phyloP scores from a whole-genome alignment of 2,329 filamentous ascomycete species.

The Leptoxyphium fumago region DNA sequence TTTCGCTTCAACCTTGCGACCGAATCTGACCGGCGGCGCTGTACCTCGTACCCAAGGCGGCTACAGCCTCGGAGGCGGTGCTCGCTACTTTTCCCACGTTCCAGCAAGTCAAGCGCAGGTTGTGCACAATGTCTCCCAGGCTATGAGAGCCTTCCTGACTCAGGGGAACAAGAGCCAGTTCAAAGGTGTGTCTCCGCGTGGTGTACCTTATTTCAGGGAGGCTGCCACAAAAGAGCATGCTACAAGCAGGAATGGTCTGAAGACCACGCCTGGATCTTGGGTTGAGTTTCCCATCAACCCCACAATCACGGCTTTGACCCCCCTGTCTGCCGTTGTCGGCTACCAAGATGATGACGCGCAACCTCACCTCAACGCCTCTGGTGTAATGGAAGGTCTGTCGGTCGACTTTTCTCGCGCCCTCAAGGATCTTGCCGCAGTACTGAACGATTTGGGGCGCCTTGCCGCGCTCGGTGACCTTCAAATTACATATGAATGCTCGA shows the following conservation, averaged over 20 bases:
- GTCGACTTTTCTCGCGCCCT: conserved; percentile 77
- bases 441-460: conserved; percentile 69
- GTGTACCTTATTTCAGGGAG: conserved; percentile 64
- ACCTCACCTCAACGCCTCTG: conserved; percentile 62
- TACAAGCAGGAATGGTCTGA: conserved; percentile 47
- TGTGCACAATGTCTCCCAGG: conserved; percentile 86
- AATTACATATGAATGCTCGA: conserved; percentile 54
- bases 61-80: conserved; percentile 59
- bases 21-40: conserved; percentile 80
- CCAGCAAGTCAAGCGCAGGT: conserved; percentile 79
- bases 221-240: conserved; percentile 65
- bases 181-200: conserved; percentile 55
- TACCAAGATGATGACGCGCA: conserved; percentile 27
- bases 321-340: conserved; percentile 46
- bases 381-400: conserved; percentile 71
- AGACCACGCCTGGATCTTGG: conserved; percentile 55
- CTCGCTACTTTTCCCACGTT: conserved; percentile 79
- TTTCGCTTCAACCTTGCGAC: conserved; percentile 76
- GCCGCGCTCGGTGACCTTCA: conserved; percentile 70
- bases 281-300: conserved; percentile 82
- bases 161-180: conserved; percentile 80
- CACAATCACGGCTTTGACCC: conserved; percentile 74
- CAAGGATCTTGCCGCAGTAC: conserved; percentile 64
- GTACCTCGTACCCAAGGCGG: conserved; percentile 75
- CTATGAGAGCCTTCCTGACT: conserved; percentile 82